Base-by-base conservation (phyloP, 2,329 filamentous ascomycete genomes). In the Ophiostoma australiae region DNA sequence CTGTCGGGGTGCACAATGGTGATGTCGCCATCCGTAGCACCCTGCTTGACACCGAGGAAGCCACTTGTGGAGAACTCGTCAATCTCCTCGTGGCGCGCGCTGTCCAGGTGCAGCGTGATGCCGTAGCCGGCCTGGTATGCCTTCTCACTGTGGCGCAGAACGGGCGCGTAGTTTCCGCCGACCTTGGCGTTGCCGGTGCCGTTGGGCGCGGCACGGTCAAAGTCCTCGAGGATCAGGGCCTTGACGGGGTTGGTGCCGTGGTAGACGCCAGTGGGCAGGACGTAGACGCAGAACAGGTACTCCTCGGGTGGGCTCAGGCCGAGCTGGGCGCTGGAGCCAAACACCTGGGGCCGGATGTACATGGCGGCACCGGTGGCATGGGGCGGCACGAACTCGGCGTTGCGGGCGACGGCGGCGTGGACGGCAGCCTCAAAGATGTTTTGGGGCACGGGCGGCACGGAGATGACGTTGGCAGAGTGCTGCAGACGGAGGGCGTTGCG, bases 41-140 rank as follows among this genome's bases (percentile, higher is more conserved):
- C 83, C 23, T 69, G 67, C 70, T 85, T 85, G 75, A 92, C 90
- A 3, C 93, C 95, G 74, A 98, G 91, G 80, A 99, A 98, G 0
- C 93, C 94, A 74, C 90, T 94, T 0, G 95, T 98, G 75, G 91
- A 95, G 79, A 98, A 99, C 84, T 99, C 94, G 77, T 99, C 94
- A 73, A 99, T 87, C 79, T 96, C 93, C 72, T 88, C 90, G 76
- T 94, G 87, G 11, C 87, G 91, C 77, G 89, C 89, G 79, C 91
- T 95, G 81, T 98, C 95, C 70, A 98, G 83, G 79, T 98, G 94
- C 77, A 98, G 84, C 1, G 94, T 98, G 77, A 98, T 98, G n/a
- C 92, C 94, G 77, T 87, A 98, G 41, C 94, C 94, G 72, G 92
- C 87, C 23, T 84, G 82, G 72, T 90, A 84, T 0, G 95, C 94